Evolutionary conservation across 1,139 yeast genomes (phyloP), one percentile per base, ranked within the genome.

Genomic region (Maudiozyma humilis): DNA sequence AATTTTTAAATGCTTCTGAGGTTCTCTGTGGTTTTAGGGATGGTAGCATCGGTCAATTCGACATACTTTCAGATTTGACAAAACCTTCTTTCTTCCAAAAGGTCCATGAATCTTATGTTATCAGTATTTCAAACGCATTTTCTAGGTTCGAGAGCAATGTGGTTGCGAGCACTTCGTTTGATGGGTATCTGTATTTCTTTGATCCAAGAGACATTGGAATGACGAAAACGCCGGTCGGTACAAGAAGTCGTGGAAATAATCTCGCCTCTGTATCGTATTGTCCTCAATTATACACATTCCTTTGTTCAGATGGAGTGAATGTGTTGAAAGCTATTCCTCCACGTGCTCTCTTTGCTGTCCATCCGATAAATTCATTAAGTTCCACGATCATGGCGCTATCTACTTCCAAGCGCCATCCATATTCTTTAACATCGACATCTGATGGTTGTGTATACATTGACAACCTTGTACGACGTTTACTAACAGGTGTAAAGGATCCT

Each of bases 41-140:
- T 45, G 96, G 96, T 0, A 69, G 68, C 32, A 63, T 87, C 6
- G 81, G 80, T 0, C 93, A 84, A 55, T 81, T 75, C 53, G 68
- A 73, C 25, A 57, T 82, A 1, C 44, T 55, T 1, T 60, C 64
- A 3, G 60, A 63, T 3, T 40, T 53, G 0, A 51, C 48, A 3
- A 45, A 57, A 1, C 88, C 88, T 0, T 74, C 81, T 0, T 80
- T 65, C 37, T 56, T 67, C 29, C 53, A 58, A 20, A 71, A 73
- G 14, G 55, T 79, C 1, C 73, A 77, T 27, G 74, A 74, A 12
- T 71, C 79, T 2, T 71, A 77, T 20, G 69, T 83, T 6, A 59
- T 71, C 7, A 62, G 75, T 1, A 52, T 82, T 1, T 52, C 69
- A 2, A 64, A 70, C 0, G 77, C 71, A 1, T 64, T 57, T 31